Base-by-base conservation (phyloP, 129 eudicot species). In the Escallonia herrerae region DNA sequence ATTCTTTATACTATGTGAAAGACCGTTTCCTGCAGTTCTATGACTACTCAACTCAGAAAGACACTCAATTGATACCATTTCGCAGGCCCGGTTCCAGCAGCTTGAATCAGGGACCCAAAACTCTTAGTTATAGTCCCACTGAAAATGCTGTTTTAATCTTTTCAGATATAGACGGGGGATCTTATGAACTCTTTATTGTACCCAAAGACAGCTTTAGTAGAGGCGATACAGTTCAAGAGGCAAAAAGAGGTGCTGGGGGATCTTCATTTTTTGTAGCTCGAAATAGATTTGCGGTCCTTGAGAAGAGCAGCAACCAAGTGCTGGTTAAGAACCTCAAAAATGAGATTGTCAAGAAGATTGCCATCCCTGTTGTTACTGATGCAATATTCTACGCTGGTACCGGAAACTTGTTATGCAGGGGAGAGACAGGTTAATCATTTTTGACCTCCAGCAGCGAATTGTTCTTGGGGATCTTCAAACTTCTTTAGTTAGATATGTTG, bases 271-370 rank as follows among this genome's bases (percentile, higher is more conserved):
- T 80, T 63, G 74, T 80, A 43, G 81, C 81, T 60, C 78, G 85
- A 49, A 80, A 75, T 45, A 63, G 84, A 65, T 80, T 80, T 80
- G 84, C 81, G 4, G 81, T 80, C 42, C 84, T 80, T 58, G 84
- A 80, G 43, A 80, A 75, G 69, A 67, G 49, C 81, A 75, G 62
- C 75, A 80, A 80, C 55, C 84, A 80, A 80, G 81, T 75, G 10
- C 55, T 80, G 44, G 60, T 71, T 43, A 80, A 80, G 81, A 80
- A 76, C 39, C 71, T 80, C 8, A 80, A 80, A 54, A 80, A 80
- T 14, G 84, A 80, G 74, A 67, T 63, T 54, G 75, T 75, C 40
- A 80, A 75, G 49, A 80, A 80, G 68, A 75, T 69, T 52, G 46
- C 38, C 33, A 75, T 80, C 39, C 81, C 81, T 6, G 62, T 80